Evolutionary conservation across 2,329 filamentous ascomycete genomes (phyloP), one percentile per base, ranked within the genome.

Genomic region (Pseudonectria buxi): DNA sequence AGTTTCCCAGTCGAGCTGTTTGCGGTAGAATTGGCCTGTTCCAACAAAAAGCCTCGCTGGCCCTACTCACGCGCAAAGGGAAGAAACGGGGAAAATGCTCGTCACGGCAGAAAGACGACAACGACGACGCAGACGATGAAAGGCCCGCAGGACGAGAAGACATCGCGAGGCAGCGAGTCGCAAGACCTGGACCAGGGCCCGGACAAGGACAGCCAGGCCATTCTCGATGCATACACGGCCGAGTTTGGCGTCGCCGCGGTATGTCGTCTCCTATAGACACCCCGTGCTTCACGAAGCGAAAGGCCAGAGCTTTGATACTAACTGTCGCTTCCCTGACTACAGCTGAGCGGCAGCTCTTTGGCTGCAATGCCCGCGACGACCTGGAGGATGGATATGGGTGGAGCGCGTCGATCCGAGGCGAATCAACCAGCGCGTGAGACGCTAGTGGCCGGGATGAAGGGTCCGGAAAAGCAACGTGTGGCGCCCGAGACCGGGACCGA

Each of bases 171-270:
- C 34, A 50, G 40, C 40, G 64, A 65, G 35, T 61, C 63, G 7
- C 65, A 69, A 44, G 18, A 22, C 18, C 18, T 5, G n/a, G n/a
- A n/a, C n/a, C n/a, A n/a, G n/a, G n/a, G n/a, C n/a, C n/a, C n/a
- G n/a, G n/a, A n/a, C n/a, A n/a, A n/a, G 18, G 65, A 70, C 46
- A 70, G 63, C 53, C 66, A 69, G 50, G 51, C 55, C 16, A 51
- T 69, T 16, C 44, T 65, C 3, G 56, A 62, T 25, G 54, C 54
- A 36, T 57, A 66, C 44, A 59, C 57, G 41, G 54, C 50, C 14
- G 53, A 62, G 38, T 61, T 65, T 38, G 64, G 62, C 36, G 53
- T 63, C 12, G 59, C 53, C 30, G 48, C 53, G 53, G 65, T 68
- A 56, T 50, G 64, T 65, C 46, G 13, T 32, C 33, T 30, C 10